These are phyloP conservation scores for Articulospora tetracladia DNA, from an alignment of 495 filamentous ascomycete genomes.

Conservation along the genomic window DNA sequence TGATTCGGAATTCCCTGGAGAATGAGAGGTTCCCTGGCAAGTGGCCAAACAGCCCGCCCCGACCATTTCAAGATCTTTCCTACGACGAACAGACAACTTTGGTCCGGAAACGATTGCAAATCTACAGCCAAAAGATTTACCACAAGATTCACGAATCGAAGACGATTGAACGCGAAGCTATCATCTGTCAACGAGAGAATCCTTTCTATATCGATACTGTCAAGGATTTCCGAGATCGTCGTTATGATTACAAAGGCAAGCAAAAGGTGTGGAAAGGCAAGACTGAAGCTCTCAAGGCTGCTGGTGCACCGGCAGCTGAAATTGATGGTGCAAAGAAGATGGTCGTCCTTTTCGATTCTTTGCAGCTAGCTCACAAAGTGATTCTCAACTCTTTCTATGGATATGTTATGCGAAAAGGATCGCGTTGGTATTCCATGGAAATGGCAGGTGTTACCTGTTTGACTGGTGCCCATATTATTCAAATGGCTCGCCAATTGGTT, in stretches of 20 bases:
- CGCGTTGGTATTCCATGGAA: conserved; percentile 98
- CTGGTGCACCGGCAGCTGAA: conserved; percentile 71
- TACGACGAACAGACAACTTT: conserved; percentile 78
- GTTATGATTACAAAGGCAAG: conserved; percentile 97
- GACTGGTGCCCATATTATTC: conserved; percentile 95
- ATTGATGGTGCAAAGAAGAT: conserved; percentile 97
- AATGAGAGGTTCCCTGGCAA: conserved; percentile 87
- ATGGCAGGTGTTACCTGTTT: conserved; percentile 99
- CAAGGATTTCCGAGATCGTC: conserved; percentile 87
- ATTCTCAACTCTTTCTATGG: conserved; percentile 99
- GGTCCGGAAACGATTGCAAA: conserved; percentile 81
- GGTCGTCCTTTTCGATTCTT: conserved; percentile 92
- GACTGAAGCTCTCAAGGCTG: conserved; percentile 75
- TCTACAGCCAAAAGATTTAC: conserved; percentile 98
- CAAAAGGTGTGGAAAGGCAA: conserved; percentile 99
- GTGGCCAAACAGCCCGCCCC: conserved; percentile 60
- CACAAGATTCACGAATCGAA: conserved; percentile 97
- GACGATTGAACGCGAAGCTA: conserved; percentile 90
- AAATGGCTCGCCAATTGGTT: conserved; percentile 91
- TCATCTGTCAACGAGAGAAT: conserved; percentile 98
- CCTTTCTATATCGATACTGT: conserved; percentile 99
- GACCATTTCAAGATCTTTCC: conserved; percentile 77
- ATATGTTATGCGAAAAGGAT: conserved; percentile 99
- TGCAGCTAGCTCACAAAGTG: conserved; percentile 97
- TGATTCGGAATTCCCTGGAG: conserved; percentile 90